phyloP scores from a whole-genome alignment of 768 basidiomycete genomes.

The Suillus weaverae region DNA sequence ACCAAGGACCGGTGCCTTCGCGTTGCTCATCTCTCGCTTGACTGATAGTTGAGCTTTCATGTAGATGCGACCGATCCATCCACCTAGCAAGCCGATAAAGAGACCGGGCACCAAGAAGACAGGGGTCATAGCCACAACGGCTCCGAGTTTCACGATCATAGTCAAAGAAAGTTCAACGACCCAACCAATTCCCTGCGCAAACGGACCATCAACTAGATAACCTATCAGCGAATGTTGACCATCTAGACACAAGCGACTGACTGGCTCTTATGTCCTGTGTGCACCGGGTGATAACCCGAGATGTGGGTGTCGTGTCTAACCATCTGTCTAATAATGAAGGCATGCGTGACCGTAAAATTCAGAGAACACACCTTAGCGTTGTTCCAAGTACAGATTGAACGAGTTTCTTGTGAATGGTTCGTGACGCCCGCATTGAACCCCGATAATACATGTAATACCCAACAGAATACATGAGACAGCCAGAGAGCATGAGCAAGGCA shows the following conservation, averaged over 20 bases:
- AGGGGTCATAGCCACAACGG: constrained; percentile 39
- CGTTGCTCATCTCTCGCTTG: constrained; percentile 57
- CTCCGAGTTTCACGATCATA: constrained; percentile 37
- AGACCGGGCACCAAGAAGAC: constrained; percentile 41
- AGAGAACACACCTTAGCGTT: constrained; percentile 57
- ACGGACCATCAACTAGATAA: constrained; percentile 35
- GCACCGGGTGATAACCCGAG: constrained; percentile 64
- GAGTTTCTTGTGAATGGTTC: constrained; percentile 51
- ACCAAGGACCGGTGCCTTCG: constrained; percentile 47
- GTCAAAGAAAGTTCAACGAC: constrained; percentile 32
- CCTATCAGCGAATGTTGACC: not conserved
- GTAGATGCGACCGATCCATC: constrained; percentile 48
- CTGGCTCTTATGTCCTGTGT: constrained; percentile 58
- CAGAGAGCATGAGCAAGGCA: constrained; percentile 35
- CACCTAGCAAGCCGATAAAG: constrained; percentile 38
- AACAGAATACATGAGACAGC: constrained; percentile 32
- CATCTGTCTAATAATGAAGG: constrained; percentile 39
- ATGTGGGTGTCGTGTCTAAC: constrained; percentile 50
- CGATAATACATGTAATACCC: constrained; percentile 43
- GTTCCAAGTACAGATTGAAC: constrained; percentile 56
- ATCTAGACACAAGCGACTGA: constrained; percentile 11
- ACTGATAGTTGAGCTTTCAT: constrained; percentile 56
- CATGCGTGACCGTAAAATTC: constrained; percentile 17
- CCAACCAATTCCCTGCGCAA: constrained; percentile 25
- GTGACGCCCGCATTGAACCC: constrained; percentile 54